Percentiles rank a stretch among this genome's conserved stretches.
These are phyloP conservation scores for Trametes cubensis DNA, from an alignment of 768 basidiomycete genomes.

Conservation along the genomic window DNA sequence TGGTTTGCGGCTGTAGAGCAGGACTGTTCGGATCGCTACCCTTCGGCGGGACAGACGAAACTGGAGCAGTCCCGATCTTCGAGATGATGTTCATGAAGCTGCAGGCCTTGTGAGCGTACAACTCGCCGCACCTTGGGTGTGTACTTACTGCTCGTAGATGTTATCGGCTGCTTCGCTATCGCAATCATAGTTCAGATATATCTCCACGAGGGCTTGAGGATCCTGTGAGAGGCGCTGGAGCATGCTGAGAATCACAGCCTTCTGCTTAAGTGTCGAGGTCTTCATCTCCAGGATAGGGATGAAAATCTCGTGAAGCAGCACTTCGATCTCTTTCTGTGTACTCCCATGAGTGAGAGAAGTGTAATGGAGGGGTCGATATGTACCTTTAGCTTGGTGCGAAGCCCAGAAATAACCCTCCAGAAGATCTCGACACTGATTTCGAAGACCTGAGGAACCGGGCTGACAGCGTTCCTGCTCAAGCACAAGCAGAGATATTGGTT, in stretches of 20 bases:
- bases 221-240: constrained; percentile 88
- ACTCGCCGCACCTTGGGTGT: constrained; percentile 4
- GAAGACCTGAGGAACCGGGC: constrained; percentile 94
- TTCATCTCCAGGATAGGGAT: constrained; percentile 98
- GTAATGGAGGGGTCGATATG: not conserved
- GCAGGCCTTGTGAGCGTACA: not conserved
- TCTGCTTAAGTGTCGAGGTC: constrained; percentile 93
- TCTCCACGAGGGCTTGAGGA: constrained; percentile 95
- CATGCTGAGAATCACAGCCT: constrained; percentile 90
- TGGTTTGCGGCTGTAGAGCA: constrained; percentile 54
- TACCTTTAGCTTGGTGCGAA: constrained; percentile 96
- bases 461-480: constrained; percentile 93
- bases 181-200: constrained; percentile 99
- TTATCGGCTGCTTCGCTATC: constrained; percentile 94
- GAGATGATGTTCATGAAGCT: constrained; percentile 96
- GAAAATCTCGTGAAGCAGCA: constrained; percentile 98
- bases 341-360: constrained; percentile 12
- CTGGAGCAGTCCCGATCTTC: constrained; percentile 74
- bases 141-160: constrained; percentile 89
- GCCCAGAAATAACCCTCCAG: constrained; percentile 91
- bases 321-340: constrained; percentile 95
- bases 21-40: constrained; percentile 63
- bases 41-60: constrained; percentile 51
- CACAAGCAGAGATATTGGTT: constrained; percentile 95
- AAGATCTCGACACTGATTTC: constrained; percentile 98